Evolutionary conservation across 2,329 filamentous ascomycete species (phyloP).

Genomic region (Aspergillus udagawae): DNA sequence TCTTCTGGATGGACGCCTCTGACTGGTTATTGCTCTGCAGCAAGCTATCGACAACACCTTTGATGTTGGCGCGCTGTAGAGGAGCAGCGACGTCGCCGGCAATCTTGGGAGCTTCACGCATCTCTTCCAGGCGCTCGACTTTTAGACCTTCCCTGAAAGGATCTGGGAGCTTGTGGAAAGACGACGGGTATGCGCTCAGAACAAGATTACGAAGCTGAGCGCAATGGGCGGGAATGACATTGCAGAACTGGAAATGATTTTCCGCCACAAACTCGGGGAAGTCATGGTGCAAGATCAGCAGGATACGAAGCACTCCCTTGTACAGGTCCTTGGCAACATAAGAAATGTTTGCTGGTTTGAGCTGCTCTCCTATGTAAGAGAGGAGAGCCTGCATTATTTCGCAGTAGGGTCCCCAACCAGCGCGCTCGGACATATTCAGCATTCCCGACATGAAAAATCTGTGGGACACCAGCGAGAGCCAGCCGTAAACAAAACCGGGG

Average conservation of each 20-base stretch:
- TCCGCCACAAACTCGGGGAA: slow-evolving; percentile 90
- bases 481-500: slow-evolving; percentile 79
- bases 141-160: slow-evolving; percentile 70
- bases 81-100: slow-evolving; percentile 57
- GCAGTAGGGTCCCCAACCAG: slow-evolving; percentile 72
- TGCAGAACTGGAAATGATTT: slow-evolving; percentile 77
- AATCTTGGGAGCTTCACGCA: slow-evolving; percentile 63
- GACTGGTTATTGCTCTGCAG: slow-evolving; percentile 59
- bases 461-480: slow-evolving; percentile 79
- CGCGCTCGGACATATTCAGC: slow-evolving; percentile 62
- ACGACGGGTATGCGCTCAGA: slow-evolving; percentile 71
- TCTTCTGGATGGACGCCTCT: slow-evolving; percentile 66
- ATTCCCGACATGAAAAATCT: slow-evolving; percentile 78
- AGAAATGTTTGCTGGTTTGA: slow-evolving; percentile 68
- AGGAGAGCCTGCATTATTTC: slow-evolving; percentile 70
- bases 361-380: slow-evolving; percentile 69
- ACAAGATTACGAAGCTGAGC: slow-evolving; percentile 86
- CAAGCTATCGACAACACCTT: slow-evolving; percentile 49
- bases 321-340: slow-evolving; percentile 77
- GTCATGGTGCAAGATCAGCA: slow-evolving; percentile 86
- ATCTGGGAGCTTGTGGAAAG: slow-evolving; percentile 67
- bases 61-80: slow-evolving; percentile 49
- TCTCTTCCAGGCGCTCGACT: slow-evolving; percentile 71
- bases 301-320: slow-evolving; percentile 73
- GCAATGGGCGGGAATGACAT: slow-evolving; percentile 76